Conservation (phyloP, 805 yeast genomes). For the Candida maesae region DNA sequence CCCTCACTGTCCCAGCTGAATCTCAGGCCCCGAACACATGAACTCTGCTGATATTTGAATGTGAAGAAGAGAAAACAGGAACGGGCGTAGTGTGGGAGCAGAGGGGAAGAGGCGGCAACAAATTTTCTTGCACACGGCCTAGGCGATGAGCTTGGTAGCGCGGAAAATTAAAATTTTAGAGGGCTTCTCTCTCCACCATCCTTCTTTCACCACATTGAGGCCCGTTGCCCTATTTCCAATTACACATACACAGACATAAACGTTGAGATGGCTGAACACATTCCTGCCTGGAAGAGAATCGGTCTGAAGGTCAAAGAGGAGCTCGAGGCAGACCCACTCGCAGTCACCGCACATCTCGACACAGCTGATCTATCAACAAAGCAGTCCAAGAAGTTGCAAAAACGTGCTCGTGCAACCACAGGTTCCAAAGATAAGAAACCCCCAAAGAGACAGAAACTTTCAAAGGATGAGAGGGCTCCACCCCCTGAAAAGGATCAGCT, state of each 20-base stretch:
- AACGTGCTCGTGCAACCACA: slow-evolving; percentile 13
- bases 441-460: slow-evolving; percentile 66
- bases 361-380: slow-evolving; percentile 38
- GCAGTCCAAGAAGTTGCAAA: slow-evolving; percentile 39
- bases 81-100: not conserved
- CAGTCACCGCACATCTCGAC: slow-evolving; percentile 42
- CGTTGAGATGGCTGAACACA: slow-evolving; percentile 27
- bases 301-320: slow-evolving; percentile 61
- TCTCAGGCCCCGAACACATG: not conserved
- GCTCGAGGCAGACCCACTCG: slow-evolving; percentile 42
- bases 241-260: too few relatives aligned
- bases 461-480: slow-evolving; percentile 61
- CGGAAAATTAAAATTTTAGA: slow-evolving; percentile 8
- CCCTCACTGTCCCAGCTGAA: not conserved
- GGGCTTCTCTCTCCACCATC: not conserved
- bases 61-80: slow-evolving; percentile 9
- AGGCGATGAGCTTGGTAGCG: slow-evolving; percentile 3
- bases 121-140: slow-evolving; percentile 1
- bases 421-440: slow-evolving; percentile 41
- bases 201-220: too few relatives aligned
- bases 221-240: too few relatives aligned
- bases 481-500: slow-evolving; percentile 79
- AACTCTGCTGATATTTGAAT: slow-evolving; percentile 25
- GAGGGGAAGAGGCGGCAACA: not conserved
- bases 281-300: slow-evolving; percentile 84